A percentile compares a stretch with the other conserved stretches of the same genome.
phyloP scores from a whole-genome alignment of 805 yeast genomes.

The Grigorovia jiainica region DNA sequence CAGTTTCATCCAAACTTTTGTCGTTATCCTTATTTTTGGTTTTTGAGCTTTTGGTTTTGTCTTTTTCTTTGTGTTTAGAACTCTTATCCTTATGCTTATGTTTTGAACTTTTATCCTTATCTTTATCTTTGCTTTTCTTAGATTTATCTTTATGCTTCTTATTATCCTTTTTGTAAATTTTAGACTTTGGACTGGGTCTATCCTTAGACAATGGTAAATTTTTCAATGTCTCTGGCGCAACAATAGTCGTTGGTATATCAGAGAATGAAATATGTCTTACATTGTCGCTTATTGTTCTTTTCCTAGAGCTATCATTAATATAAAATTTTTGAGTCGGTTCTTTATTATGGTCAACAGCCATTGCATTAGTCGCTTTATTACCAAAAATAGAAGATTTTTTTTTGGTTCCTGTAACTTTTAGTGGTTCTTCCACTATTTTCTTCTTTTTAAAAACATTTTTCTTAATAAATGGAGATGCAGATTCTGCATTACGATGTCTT shows the following conservation, averaged over 20 bases:
- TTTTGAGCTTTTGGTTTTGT: neutral
- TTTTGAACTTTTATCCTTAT: neutral
- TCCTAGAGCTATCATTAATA: neutral
- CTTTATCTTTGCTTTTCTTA: neutral
- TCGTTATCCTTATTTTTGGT: too few relatives aligned
- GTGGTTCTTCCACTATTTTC: neutral
- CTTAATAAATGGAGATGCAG: neutral
- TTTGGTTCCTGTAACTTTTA: constrained; percentile 12
- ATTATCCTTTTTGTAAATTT: neutral
- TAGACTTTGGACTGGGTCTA: neutral
- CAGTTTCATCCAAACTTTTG: too few relatives aligned
- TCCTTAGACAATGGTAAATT: constrained; percentile 1
- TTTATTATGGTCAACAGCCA: constrained; percentile 6
- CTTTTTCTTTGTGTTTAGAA: neutral
- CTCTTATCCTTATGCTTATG: neutral
- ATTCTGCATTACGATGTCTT: neutral
- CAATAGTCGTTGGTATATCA: constrained; percentile 13
- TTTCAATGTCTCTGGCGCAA: neutral
- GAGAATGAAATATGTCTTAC: constrained; percentile 17
- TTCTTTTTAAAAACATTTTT: neutral
- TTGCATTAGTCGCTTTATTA: constrained; percentile 8
- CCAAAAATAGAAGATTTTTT: constrained; percentile 29
- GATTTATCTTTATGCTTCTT: neutral
- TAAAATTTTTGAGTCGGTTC: neutral
- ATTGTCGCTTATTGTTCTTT: constrained; percentile 3